A percentile compares a stretch with the other conserved stretches of the same genome.
phyloP scores from a whole-genome alignment of 257 asterid genomes.

The Solanum corneliomulleri region DNA sequence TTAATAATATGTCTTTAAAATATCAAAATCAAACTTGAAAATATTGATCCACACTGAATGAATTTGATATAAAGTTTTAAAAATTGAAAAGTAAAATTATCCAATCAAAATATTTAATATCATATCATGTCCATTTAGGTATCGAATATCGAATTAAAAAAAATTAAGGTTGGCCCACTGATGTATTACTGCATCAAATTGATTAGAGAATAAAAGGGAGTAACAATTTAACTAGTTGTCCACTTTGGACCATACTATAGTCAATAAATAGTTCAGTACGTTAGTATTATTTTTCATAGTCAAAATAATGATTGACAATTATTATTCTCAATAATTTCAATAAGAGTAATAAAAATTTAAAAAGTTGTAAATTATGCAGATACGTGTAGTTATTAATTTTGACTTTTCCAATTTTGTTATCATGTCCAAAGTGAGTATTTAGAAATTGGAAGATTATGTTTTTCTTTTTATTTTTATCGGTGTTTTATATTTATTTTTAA shows the following conservation, averaged over 20 bases:
- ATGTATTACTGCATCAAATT: background rate
- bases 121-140: rapidly evolving
- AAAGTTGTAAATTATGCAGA: background rate
- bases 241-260: background rate
- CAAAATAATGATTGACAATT: background rate
- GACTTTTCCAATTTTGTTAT: background rate
- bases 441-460: background rate
- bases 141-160: rapidly evolving
- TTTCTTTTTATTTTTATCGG: background rate
- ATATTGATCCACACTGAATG: background rate
- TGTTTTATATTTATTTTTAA: rapidly evolving
- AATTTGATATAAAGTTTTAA: too few relatives aligned
- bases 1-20: too few relatives aligned
- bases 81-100: too few relatives aligned
- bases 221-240: too few relatives aligned
- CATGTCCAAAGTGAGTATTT: background rate
- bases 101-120: rapidly evolving
- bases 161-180: background rate
- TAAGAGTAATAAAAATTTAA: background rate
- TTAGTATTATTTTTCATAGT: background rate
- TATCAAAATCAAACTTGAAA: too few relatives aligned
- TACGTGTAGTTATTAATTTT: background rate
- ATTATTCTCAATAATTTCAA: background rate
- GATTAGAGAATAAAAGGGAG: background rate
- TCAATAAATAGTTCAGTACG: background rate